These are phyloP conservation scores for Nicotiana sylvestris DNA, from an alignment of 257 asterid species.

Conservation along the genomic window DNA sequence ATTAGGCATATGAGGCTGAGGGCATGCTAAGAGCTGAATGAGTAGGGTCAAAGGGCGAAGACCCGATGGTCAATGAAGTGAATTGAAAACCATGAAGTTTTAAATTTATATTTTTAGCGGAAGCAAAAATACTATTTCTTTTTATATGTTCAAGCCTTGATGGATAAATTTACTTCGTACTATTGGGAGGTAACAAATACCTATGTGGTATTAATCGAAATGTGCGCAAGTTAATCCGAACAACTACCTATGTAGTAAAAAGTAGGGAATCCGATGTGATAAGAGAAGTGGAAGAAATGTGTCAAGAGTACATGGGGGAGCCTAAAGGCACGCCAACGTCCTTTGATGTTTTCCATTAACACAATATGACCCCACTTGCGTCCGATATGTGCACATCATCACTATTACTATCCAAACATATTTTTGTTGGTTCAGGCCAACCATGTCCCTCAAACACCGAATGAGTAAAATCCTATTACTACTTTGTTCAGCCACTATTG, in stretches of 20 bases:
- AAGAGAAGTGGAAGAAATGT: background rate
- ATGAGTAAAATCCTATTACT: background rate
- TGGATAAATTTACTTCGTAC: too few species aligned
- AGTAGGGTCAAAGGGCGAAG: too few species aligned
- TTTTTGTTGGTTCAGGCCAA: background rate
- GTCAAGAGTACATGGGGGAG: background rate
- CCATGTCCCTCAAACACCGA: background rate
- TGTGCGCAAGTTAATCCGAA: too few species aligned
- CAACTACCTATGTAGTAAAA: too few species aligned
- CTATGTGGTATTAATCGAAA: background rate
- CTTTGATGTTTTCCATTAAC: constrained; percentile 6
- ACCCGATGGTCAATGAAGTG: too few species aligned
- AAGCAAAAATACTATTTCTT: too few species aligned
- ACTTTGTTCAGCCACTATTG: background rate
- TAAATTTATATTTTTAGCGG: too few species aligned
- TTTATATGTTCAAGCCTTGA: too few species aligned
- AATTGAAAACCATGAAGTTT: too few species aligned
- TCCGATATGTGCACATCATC: constrained; percentile 5
- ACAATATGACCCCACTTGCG: background rate
- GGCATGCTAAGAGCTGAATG: too few species aligned
- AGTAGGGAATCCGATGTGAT: background rate
- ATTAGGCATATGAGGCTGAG: too few species aligned
- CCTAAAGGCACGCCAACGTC: constrained; percentile 11
- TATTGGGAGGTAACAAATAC: too few species aligned
- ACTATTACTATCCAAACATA: constrained; percentile 7